A percentile compares a stretch with the other conserved stretches of the same genome.
Evolutionary conservation across 495 filamentous ascomycete genomes (phyloP).

Genomic region (Trichocladium uniseriatum): DNA sequence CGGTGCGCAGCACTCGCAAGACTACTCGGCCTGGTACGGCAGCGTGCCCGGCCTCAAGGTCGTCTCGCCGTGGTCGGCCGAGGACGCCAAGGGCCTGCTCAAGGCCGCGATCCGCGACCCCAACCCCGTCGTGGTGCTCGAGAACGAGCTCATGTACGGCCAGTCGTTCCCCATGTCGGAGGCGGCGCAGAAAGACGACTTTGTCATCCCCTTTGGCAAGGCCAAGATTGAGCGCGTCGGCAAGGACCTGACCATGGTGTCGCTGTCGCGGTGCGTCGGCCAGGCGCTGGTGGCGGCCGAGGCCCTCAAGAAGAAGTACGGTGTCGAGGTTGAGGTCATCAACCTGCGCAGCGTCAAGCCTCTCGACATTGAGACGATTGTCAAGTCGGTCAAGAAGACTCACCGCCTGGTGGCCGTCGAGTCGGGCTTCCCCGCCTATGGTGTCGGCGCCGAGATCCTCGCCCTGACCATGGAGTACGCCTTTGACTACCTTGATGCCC

Average conservation of each 20-base stretch:
- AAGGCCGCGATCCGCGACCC: constrained; percentile 98
- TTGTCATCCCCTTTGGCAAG: constrained; percentile 93
- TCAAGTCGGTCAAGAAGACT: constrained; percentile 98
- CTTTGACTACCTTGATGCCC: constrained; percentile 93
- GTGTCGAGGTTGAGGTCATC: constrained; percentile 91
- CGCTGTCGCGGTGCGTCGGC: constrained; percentile 88
- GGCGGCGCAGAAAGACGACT: constrained; percentile 88
- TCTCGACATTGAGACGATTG: constrained; percentile 85
- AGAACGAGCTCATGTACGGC: constrained; percentile 98
- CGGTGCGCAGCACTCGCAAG: constrained; percentile 95
- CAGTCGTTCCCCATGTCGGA: constrained; percentile 91
- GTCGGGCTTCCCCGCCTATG: constrained; percentile 91
- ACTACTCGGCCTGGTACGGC: constrained; percentile 97
- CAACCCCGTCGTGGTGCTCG: constrained; percentile 88
- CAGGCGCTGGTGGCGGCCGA: constrained; percentile 84
- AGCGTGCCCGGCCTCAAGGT: constrained; percentile 97
- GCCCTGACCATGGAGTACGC: constrained; percentile 94
- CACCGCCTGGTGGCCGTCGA: constrained; percentile 84
- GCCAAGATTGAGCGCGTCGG: constrained; percentile 95
- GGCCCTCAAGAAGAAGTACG: constrained; percentile 87
- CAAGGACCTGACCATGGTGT: constrained; percentile 92
- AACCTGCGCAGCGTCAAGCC: constrained; percentile 97
- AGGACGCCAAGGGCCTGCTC: constrained; percentile 94
- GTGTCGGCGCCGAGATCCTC: constrained; percentile 83
- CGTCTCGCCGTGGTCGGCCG: constrained; percentile 86